Conservation (phyloP, 202 grass and related monocot species). For the Brachypodium distachyon region DNA sequence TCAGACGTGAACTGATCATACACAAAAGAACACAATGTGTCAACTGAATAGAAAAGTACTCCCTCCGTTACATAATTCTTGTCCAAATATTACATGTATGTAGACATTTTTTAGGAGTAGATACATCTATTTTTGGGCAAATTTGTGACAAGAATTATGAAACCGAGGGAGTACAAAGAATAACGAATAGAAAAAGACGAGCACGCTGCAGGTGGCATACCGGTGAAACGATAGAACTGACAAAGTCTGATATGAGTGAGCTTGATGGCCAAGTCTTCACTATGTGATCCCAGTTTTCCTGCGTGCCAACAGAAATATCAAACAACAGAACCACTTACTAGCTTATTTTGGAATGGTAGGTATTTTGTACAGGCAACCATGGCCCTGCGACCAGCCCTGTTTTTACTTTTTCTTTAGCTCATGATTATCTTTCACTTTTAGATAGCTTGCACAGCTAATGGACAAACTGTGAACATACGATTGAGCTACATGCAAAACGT, state of each 20-base stretch:
- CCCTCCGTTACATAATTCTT: too few species aligned
- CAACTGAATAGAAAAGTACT: too few species aligned
- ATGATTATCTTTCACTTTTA: neutral
- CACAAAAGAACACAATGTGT: neutral
- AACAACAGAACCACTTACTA: neutral
- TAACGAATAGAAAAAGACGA: neutral
- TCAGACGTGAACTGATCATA: slow-evolving; percentile 48
- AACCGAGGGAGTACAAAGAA: neutral
- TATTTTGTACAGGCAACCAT: neutral
- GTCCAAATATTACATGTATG: too few species aligned
- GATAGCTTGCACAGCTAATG: neutral
- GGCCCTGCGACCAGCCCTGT: neutral
- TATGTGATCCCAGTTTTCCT: slow-evolving; percentile 80
- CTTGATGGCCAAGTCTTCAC: slow-evolving; percentile 63
- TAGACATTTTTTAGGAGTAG: too few species aligned
- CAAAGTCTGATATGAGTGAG: slow-evolving; percentile 50
- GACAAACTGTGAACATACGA: neutral
- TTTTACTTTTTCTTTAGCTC: neutral
- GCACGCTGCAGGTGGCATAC: slow-evolving; percentile 15
- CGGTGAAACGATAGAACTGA: slow-evolving; percentile 38
- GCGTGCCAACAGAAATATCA: neutral
- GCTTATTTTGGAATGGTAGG: neutral
- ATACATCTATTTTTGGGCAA: too few species aligned
- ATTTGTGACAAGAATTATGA: too few species aligned
- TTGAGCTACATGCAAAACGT: neutral